phyloP scores from a whole-genome alignment of 805 yeast genomes.

The Metschnikowia bowlesiae region DNA sequence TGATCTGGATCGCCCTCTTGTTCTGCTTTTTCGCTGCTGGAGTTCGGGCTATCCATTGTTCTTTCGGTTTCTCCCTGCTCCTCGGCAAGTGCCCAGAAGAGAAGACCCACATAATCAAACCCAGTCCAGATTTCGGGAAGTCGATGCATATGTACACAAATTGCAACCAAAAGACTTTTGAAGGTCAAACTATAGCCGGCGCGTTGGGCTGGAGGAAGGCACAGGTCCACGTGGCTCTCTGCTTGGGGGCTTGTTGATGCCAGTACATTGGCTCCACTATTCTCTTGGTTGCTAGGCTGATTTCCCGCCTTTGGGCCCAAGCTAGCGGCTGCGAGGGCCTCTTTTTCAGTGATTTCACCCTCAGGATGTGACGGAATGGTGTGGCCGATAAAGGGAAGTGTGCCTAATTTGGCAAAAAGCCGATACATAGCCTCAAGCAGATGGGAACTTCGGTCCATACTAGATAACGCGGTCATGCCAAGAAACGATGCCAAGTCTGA shows the following conservation, averaged over 20 bases:
- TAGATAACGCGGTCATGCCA: neutral
- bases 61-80: constrained; percentile 10
- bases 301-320: neutral
- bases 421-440: neutral
- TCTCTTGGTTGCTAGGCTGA: no score
- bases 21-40: neutral
- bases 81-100: constrained; percentile 43
- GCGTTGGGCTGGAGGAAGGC: neutral
- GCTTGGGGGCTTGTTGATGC: neutral
- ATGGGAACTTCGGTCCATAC: neutral
- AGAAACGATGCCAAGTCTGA: neutral
- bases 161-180: constrained; percentile 19
- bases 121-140: constrained; percentile 32
- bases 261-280: no score
- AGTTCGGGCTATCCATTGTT: neutral
- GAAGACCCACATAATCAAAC: constrained; percentile 39
- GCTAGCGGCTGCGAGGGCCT: neutral
- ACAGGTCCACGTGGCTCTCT: neutral
- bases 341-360: neutral
- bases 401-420: neutral
- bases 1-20: neutral
- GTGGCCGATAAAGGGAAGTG: neutral
- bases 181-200: neutral
- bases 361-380: neutral
- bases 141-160: constrained; percentile 41